phyloP scores from a whole-genome alignment of 345 rosid genomes.

The Melastoma malabathricum region DNA sequence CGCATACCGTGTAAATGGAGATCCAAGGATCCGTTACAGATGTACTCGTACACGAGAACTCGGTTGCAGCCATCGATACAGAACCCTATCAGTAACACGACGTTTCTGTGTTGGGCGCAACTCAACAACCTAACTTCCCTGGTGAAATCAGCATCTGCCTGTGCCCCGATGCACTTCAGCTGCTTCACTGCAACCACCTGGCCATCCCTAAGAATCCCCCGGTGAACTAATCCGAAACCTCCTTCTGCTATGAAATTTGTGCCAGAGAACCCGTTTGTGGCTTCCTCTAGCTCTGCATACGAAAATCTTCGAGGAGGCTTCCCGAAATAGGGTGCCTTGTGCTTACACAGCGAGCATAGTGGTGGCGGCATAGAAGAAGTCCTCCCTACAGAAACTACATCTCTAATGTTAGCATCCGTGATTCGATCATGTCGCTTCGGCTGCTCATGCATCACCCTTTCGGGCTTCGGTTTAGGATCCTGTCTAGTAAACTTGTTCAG shows the following conservation, averaged over 20 bases:
- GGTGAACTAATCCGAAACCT: conserved; percentile 46
- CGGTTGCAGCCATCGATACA: conserved; percentile 39
- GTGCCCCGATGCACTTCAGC: conserved; percentile 28
- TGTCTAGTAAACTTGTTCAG: conserved; percentile 36
- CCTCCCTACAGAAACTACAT: conserved; percentile 37
- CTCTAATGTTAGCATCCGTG: conserved; percentile 23
- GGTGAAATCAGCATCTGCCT: conserved; percentile 57
- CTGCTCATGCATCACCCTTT: conserved; percentile 15
- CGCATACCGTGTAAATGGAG: conserved; percentile 51
- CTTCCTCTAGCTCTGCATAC: conserved; percentile 39
- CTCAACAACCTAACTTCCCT: conserved; percentile 62
- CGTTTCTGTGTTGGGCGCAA: conserved; percentile 71
- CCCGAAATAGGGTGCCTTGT: conserved; percentile 54
- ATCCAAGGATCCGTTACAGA: conserved; percentile 64
- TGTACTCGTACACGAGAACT: conserved; percentile 56
- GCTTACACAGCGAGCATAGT: conserved; percentile 56
- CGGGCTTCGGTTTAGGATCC: conserved; percentile 23
- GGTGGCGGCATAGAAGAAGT: conserved; percentile 59
- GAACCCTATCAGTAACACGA: conserved; percentile 53
- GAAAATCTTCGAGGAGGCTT: conserved; percentile 56
- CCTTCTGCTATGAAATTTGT: conserved; percentile 51
- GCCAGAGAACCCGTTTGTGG: conserved; percentile 50
- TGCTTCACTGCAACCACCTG: conserved; percentile 62
- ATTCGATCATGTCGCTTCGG: conserved; percentile 14
- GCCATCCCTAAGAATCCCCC: conserved; percentile 43